phyloP scores from a whole-genome alignment of 768 basidiomycete genomes.

The Coprinopsis strossmayeri region DNA sequence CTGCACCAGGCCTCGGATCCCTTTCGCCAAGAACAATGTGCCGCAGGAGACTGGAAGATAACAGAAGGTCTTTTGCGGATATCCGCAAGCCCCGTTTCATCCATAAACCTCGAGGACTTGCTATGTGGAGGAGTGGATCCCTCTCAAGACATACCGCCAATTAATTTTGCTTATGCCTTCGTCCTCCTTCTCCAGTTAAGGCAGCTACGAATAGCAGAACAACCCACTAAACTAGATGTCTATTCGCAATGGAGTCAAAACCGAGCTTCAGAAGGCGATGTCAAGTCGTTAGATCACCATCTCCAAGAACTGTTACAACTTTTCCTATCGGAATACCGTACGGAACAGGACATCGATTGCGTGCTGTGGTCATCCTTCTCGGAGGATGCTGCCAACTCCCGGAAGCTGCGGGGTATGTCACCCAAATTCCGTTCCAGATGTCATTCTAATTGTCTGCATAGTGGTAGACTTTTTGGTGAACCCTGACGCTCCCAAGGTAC shows the following conservation, averaged over 20 bases:
- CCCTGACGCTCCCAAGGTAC: conserved; percentile 24
- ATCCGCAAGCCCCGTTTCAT: too few relatives aligned
- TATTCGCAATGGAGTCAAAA: conserved; percentile 39
- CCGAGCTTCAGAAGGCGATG: conserved; percentile 16
- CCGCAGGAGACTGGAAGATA: too few relatives aligned
- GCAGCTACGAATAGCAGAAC: conserved; percentile 15
- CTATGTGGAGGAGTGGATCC: too few relatives aligned
- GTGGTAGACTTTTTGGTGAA: conserved; percentile 36
- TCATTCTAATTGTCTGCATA: conserved; percentile 13
- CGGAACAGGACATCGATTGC: conserved; percentile 35
- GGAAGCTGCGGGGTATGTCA: conserved; percentile 24
- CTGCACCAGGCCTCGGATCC: too few relatives aligned
- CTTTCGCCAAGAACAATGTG: too few relatives aligned
- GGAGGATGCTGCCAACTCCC: conserved; percentile 18
- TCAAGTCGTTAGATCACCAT: conserved; percentile 26
- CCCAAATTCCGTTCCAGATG: not conserved
- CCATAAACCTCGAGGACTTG: too few relatives aligned
- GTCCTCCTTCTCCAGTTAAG: conserved; percentile 28
- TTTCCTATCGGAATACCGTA: conserved; percentile 36
- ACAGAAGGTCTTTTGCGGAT: too few relatives aligned
- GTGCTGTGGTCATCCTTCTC: conserved; percentile 44
- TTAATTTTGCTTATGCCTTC: conserved; percentile 22
- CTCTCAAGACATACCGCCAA: not conserved
- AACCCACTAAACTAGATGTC: conserved; percentile 20
- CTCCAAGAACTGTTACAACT: conserved; percentile 30